These are phyloP conservation scores for Triticum dicoccoides DNA, from an alignment of 176 grass and related monocot species.

Conservation along the genomic window DNA sequence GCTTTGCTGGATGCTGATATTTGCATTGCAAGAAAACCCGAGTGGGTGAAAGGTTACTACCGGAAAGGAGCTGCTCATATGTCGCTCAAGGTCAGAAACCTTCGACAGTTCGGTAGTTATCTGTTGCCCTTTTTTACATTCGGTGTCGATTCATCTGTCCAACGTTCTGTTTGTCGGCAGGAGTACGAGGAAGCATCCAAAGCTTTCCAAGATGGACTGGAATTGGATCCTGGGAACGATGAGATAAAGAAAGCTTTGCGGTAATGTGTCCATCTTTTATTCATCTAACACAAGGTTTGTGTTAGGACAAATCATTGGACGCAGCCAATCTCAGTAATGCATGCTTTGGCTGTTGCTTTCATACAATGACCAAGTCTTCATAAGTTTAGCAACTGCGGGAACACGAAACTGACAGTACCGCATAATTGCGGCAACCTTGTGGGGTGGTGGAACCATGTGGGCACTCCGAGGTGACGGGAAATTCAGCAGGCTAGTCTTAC, in stretches of 20 bases:
- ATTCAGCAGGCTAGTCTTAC: not conserved
- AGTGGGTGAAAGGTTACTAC: slow-evolving; percentile 40
- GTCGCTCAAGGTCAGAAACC: slow-evolving; percentile 35
- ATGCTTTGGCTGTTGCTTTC: not conserved
- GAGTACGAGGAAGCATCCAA: slow-evolving; percentile 30
- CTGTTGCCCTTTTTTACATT: not conserved
- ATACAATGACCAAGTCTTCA: not conserved
- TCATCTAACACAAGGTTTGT: not conserved
- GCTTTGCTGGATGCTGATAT: slow-evolving; percentile 31
- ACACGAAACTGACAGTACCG: not conserved
- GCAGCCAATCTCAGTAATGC: not conserved
- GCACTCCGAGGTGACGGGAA: not conserved
- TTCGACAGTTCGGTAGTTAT: not conserved
- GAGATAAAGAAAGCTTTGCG: slow-evolving; percentile 5
- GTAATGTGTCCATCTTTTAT: not conserved
- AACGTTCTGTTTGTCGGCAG: not conserved
- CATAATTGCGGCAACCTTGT: no score
- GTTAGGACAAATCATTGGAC: not conserved
- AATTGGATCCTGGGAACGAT: slow-evolving; percentile 29
- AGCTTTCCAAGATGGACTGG: slow-evolving; percentile 28
- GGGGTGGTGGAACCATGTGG: no score
- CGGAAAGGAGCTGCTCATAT: slow-evolving; percentile 44
- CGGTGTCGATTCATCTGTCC: not conserved
- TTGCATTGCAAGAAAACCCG: slow-evolving; percentile 22
- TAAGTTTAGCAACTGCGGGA: not conserved